Conservation (phyloP, 352 stramenopile species). For the Phytophthora colocasiae region DNA sequence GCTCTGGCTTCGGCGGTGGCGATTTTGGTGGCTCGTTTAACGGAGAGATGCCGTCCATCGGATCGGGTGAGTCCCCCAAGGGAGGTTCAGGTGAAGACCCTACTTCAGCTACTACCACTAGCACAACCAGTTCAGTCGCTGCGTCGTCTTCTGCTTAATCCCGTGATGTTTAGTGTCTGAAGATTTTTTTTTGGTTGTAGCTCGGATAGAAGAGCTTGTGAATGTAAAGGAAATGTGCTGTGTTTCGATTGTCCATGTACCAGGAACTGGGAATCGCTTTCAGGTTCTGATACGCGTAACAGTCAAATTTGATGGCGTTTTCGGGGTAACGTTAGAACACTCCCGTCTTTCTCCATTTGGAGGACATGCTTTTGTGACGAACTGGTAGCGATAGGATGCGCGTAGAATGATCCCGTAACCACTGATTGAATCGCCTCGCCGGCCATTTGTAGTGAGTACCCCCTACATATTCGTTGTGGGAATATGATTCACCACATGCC, state of each 20-base stretch:
- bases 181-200: constrained; percentile 19
- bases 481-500: background rate
- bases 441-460: background rate
- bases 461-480: background rate
- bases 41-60: constrained; percentile 20
- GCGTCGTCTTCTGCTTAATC: constrained; percentile 10
- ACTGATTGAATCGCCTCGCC: background rate
- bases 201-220: constrained; percentile 20
- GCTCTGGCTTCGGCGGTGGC: constrained; percentile 18
- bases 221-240: background rate
- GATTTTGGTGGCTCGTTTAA: constrained; percentile 11
- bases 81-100: constrained; percentile 6
- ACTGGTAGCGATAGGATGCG: too few species aligned
- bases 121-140: constrained; percentile 8
- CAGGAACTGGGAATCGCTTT: background rate
- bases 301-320: background rate
- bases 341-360: background rate
- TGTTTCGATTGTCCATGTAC: background rate
- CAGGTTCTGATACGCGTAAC: background rate
- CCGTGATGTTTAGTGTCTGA: background rate
- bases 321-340: background rate
- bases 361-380: too few species aligned
- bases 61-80: constrained; percentile 20
- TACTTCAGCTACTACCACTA: background rate
- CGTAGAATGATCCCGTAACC: background rate